phyloP scores from a whole-genome alignment of 352 stramenopile genomes.

The Phytophthora fragariae region DNA sequence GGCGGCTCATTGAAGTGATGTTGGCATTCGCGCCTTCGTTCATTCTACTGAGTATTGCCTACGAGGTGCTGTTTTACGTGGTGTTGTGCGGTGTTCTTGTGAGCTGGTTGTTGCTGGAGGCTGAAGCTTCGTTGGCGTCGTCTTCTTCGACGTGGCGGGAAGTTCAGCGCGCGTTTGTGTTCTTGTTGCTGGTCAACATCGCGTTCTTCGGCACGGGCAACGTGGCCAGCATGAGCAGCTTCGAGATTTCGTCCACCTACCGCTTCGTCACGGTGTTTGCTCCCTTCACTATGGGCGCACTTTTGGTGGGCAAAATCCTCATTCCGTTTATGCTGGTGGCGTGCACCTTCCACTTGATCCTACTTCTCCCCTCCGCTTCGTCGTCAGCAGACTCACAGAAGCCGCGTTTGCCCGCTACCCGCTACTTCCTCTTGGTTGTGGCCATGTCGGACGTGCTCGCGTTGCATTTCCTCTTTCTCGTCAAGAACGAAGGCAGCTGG shows the following conservation, averaged over 20 bases:
- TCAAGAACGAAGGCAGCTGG: conserved; percentile 88
- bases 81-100: conserved; percentile 63
- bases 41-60: conserved; percentile 84
- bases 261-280: conserved; percentile 87
- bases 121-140: conserved; percentile 22
- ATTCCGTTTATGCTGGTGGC: conserved; percentile 83
- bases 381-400: conserved; percentile 2
- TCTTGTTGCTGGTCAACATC: conserved; percentile 83
- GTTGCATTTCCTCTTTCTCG: conserved; percentile 86
- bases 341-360: conserved; percentile 66
- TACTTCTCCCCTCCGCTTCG: conserved; percentile 40
- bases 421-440: conserved; percentile 81
- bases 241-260: conserved; percentile 88
- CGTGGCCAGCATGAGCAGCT: conserved; percentile 88
- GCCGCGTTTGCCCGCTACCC: conserved; percentile 43
- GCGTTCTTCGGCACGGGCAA: conserved; percentile 90
- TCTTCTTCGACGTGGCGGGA: conserved; percentile 40
- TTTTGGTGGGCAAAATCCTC: conserved; percentile 85
- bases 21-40: conserved; percentile 69
- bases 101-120: conserved; percentile 70
- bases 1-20: conserved; percentile 64
- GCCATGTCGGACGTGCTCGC: conserved; percentile 82
- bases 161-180: conserved; percentile 79
- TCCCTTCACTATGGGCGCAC: conserved; percentile 81
- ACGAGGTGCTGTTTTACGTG: conserved; percentile 86